Evolutionary conservation across 202 grass and related monocot genomes (phyloP).

Genomic region (Setaria italica): DNA sequence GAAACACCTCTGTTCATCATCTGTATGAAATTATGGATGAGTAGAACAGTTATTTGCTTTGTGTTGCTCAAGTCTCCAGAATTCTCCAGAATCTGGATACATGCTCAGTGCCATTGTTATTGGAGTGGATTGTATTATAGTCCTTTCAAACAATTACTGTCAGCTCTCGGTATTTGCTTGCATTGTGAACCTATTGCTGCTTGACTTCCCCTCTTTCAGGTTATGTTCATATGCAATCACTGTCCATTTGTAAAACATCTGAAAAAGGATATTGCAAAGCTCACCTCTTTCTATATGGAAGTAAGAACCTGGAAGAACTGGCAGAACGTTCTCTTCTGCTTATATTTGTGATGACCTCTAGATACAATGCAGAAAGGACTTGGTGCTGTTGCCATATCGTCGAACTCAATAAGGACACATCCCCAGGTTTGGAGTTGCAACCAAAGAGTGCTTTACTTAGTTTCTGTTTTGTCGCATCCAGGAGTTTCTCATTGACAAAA

Average conservation of each 20-base stretch:
- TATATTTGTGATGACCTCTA: conserved; percentile 27
- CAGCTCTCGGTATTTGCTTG: neutral
- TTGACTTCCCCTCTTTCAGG: conserved; percentile 53
- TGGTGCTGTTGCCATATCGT: conserved; percentile 79
- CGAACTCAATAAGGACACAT: conserved; percentile 79
- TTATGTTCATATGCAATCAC: conserved; percentile 95
- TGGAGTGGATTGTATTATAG: neutral
- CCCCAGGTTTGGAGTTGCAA: conserved; percentile 66
- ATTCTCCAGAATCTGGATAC: neutral
- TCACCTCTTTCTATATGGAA: conserved; percentile 82
- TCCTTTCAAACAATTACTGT: neutral
- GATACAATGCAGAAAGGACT: conserved; percentile 79
- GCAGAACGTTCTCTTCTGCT: neutral
- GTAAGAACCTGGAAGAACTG: conserved; percentile 47
- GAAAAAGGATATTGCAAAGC: conserved; percentile 82
- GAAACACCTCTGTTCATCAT: neutral
- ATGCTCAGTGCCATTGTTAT: neutral
- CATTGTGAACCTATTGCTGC: neutral
- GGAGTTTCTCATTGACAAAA: neutral
- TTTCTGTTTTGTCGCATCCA: neutral
- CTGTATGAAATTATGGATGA: neutral
- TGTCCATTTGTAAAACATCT: conserved; percentile 92
- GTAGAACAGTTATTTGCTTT: neutral
- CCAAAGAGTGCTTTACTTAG: neutral
- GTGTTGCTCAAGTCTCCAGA: neutral